Evolutionary conservation across 148 eudicot genomes (phyloP).

Genomic region (Spergularia marina): DNA sequence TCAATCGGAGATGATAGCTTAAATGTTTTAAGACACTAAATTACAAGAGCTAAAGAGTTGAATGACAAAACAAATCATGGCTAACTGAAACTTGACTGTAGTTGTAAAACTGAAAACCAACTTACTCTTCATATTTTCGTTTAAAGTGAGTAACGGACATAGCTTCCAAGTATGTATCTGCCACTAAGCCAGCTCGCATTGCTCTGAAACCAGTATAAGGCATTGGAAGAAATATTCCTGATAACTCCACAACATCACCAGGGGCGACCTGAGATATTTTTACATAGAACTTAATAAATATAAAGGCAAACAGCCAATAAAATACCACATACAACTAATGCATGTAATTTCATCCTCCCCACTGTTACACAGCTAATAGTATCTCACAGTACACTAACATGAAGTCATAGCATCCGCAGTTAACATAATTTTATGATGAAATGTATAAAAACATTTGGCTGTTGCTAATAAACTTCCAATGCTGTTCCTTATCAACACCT

Average conservation of each 20-base stretch:
- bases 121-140: slow-evolving; percentile 99
- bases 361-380: no score
- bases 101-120: slow-evolving; percentile 8
- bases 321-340: neutral
- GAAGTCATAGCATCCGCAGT: no score
- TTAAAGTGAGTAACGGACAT: slow-evolving; percentile 95
- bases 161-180: slow-evolving; percentile 97
- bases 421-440: neutral
- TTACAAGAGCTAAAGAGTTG: neutral
- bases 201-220: slow-evolving; percentile 98
- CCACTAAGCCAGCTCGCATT: slow-evolving; percentile 96
- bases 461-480: neutral
- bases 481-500: neutral
- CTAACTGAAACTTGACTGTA: neutral
- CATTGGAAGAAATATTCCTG: slow-evolving; percentile 94
- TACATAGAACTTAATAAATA: neutral
- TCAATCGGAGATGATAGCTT: no score
- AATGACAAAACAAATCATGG: neutral
- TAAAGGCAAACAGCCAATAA: neutral
- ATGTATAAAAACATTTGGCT: neutral
- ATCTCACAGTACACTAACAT: neutral
- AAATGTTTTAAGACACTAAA: neutral
- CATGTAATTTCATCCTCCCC: neutral
- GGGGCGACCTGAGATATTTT: slow-evolving; percentile 68
- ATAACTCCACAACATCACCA: slow-evolving; percentile 91